Evolutionary conservation across 345 rosid genomes (phyloP).

Genomic region (Cochlearia excelsa): DNA sequence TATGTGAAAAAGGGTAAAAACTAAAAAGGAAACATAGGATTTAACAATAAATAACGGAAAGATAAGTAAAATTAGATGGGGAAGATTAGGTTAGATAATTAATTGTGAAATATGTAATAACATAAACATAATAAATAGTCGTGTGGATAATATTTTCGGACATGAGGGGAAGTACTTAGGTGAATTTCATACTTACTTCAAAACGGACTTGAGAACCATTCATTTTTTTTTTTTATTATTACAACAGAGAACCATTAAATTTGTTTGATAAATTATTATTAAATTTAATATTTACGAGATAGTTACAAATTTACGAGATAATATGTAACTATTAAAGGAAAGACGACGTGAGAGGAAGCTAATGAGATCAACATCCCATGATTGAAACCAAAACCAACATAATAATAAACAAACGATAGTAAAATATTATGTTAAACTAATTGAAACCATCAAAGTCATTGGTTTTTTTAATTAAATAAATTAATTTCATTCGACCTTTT

Average conservation of each 20-base stretch:
- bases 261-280: too few relatives aligned
- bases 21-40: too few relatives aligned
- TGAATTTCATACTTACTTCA: background rate
- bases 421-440: background rate
- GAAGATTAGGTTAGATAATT: background rate
- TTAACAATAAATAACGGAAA: too few relatives aligned
- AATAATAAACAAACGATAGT: too few relatives aligned
- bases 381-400: background rate
- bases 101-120: background rate
- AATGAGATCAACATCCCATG: background rate
- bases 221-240: too few relatives aligned
- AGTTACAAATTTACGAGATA: too few relatives aligned
- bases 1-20: too few relatives aligned
- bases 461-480: conserved; percentile 7
- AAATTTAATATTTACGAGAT: too few relatives aligned
- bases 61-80: background rate
- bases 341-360: conserved; percentile 31
- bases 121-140: too few relatives aligned
- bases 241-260: too few relatives aligned
- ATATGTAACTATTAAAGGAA: conserved; percentile 19
- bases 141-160: too few relatives aligned
- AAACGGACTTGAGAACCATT: conserved; percentile 2
- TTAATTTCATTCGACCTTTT: background rate
- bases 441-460: conserved; percentile 20
- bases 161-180: background rate